phyloP scores from a whole-genome alignment of 257 asterid species.

The Leptodermis oblonga region DNA sequence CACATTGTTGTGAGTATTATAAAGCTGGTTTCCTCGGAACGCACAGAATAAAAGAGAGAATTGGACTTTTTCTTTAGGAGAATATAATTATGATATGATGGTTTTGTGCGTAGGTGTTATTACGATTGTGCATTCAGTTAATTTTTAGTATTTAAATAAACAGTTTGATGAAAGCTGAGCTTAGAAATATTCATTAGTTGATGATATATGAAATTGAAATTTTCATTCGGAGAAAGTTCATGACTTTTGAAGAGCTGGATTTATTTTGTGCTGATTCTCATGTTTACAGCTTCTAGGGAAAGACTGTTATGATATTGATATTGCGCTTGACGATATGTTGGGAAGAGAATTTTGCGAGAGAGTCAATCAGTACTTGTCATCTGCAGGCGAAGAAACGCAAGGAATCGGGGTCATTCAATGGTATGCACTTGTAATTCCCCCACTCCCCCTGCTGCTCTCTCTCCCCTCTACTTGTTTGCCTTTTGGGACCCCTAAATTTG shows the following conservation, averaged over 20 bases:
- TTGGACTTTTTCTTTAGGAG: too few relatives aligned
- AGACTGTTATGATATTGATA: slow-evolving; percentile 83
- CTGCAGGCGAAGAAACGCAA: slow-evolving; percentile 58
- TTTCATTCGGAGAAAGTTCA: not conserved
- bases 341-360: slow-evolving; percentile 88
- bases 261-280: not conserved
- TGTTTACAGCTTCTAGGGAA: slow-evolving; percentile 67
- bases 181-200: not conserved
- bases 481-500: too few relatives aligned
- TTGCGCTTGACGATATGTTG: slow-evolving; percentile 82
- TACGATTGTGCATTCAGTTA: too few relatives aligned
- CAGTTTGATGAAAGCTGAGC: too few relatives aligned
- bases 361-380: slow-evolving; percentile 61
- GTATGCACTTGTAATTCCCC: slow-evolving; percentile 24
- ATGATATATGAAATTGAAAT: not conserved
- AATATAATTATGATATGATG: too few relatives aligned
- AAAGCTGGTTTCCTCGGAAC: too few relatives aligned
- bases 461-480: not conserved
- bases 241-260: too few relatives aligned
- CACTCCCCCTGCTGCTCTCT: too few relatives aligned
- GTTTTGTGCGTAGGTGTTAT: too few relatives aligned
- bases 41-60: too few relatives aligned
- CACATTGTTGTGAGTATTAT: too few relatives aligned
- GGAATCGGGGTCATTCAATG: slow-evolving; percentile 64
- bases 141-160: too few relatives aligned